These are phyloP conservation scores for Candida patagonica DNA, from an alignment of 805 yeast species.

Conservation along the genomic window DNA sequence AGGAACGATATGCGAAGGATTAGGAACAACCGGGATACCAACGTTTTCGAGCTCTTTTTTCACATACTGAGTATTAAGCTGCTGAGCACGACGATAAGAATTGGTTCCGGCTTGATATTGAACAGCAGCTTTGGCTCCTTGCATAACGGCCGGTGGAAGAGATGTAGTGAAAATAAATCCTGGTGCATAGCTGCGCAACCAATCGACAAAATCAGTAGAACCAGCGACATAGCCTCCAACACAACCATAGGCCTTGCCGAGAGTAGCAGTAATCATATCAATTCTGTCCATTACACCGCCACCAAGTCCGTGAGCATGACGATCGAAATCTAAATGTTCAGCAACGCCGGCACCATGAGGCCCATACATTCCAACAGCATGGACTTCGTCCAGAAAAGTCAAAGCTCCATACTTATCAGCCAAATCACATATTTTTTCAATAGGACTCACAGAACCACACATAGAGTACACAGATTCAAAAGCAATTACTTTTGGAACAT, in stretches of 20 bases:
- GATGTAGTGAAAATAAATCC: slow-evolving; percentile 97
- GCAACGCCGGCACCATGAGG: slow-evolving; percentile 99
- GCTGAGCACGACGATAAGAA: slow-evolving; percentile 74
- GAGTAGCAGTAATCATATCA: slow-evolving; percentile 94
- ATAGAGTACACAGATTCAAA: slow-evolving; percentile 96
- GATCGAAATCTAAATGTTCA: slow-evolving; percentile 85
- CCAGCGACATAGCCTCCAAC: slow-evolving; percentile 99
- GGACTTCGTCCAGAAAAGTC: slow-evolving; percentile 96
- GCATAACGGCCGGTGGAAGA: slow-evolving; percentile 96
- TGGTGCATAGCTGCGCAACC: slow-evolving; percentile 94
- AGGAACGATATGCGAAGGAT: slow-evolving; percentile 96
- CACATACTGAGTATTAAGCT: slow-evolving; percentile 74
- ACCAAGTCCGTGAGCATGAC: slow-evolving; percentile 60
- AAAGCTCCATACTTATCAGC: slow-evolving; percentile 97
- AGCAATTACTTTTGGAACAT: slow-evolving; percentile 91
- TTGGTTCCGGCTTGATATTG: slow-evolving; percentile 72
- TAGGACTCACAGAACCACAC: slow-evolving; percentile 97
- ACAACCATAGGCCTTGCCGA: slow-evolving; percentile 93
- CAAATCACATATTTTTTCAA: slow-evolving; percentile 82
- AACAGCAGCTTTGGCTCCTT: slow-evolving; percentile 85
- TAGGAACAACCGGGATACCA: slow-evolving; percentile 94
- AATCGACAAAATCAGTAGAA: slow-evolving; percentile 70
- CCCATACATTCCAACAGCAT: slow-evolving; percentile 98
- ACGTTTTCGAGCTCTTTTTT: slow-evolving; percentile 56
- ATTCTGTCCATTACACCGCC: slow-evolving; percentile 73